Conservation (phyloP, 2,329 filamentous ascomycete genomes). For the Pyrenochaeta sp. region DNA sequence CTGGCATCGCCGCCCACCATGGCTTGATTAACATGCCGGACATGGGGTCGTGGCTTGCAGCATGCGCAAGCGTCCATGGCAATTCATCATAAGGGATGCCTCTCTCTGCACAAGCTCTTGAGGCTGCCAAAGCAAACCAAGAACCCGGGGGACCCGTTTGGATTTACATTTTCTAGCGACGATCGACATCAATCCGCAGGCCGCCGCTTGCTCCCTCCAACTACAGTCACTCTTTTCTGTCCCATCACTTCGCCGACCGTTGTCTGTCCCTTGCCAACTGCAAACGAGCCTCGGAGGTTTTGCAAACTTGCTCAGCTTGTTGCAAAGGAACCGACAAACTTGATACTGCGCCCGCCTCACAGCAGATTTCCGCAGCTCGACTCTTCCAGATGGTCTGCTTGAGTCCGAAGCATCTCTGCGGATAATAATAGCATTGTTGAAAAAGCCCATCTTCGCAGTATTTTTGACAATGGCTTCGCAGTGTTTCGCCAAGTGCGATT, state of each 20-base stretch:
- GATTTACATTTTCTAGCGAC: constrained; percentile 17
- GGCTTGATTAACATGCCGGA: constrained; percentile 39
- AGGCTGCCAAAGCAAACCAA: constrained; percentile 22
- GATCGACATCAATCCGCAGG: constrained; percentile 31
- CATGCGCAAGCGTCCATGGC: constrained; percentile 31
- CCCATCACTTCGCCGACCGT: constrained; percentile 16
- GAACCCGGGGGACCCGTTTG: constrained; percentile 19
- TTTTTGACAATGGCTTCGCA: constrained; percentile 26
- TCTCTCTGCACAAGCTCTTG: constrained; percentile 26
- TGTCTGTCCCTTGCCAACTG: constrained; percentile 10
- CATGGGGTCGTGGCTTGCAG: constrained; percentile 35
- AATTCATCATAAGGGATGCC: constrained; percentile 38
- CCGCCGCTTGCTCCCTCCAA: constrained; percentile 18
- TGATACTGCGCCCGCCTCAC: background rate
- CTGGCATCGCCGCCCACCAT: constrained; percentile 27
- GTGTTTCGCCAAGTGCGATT: constrained; percentile 27
- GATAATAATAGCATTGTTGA: constrained; percentile 25
- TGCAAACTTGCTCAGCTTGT: constrained; percentile 11
- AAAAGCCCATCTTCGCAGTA: constrained; percentile 12
- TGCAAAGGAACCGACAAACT: constrained; percentile 25
- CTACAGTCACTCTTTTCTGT: constrained; percentile 34
- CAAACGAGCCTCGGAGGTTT: constrained; percentile 11
- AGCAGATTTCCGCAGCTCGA: background rate
- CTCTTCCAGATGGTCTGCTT: constrained; percentile 25
- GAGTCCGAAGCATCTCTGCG: constrained; percentile 14